Percentiles rank a stretch among this genome's conserved stretches.
These are phyloP conservation scores for Tetratostichococcus sp. DNA, from an alignment of 139 green algal species.

Conservation along the genomic window DNA sequence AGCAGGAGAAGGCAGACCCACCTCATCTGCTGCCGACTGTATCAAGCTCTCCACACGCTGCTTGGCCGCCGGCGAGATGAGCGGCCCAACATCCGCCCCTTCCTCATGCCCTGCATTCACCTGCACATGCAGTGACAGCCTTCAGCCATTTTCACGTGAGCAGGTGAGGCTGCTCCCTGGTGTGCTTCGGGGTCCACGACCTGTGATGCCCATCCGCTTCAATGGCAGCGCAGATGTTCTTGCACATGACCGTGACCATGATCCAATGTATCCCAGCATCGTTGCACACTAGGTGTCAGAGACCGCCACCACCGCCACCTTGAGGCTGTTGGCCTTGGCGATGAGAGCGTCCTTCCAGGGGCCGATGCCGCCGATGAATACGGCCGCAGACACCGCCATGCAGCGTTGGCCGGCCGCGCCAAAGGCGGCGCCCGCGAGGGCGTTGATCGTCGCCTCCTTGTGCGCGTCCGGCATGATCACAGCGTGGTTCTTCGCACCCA, in stretches of 20 bases:
- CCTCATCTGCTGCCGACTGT: conserved; percentile 49
- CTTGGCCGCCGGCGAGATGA: conserved; percentile 73
- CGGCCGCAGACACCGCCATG: conserved; percentile 91
- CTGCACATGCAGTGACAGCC: conserved; percentile 22
- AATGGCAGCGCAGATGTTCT: no score
- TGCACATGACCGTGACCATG: no score
- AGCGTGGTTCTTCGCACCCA: conserved; percentile 97
- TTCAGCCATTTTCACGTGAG: no score
- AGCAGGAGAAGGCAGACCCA: no score
- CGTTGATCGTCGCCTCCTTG: conserved; percentile 64
- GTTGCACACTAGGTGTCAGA: no score
- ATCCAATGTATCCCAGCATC: no score
- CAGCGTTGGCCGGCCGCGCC: conserved; percentile 94
- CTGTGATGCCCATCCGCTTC: no score
- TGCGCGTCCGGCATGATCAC: conserved; percentile 93
- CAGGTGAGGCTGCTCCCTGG: no score
- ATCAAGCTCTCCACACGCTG: conserved; percentile 71
- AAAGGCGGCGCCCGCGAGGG: conserved; percentile 84
- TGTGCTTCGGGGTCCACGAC: no score
- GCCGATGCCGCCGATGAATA: conserved; percentile 83
- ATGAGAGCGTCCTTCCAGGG: conserved; percentile 54
- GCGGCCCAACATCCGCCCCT: conserved; percentile 81
- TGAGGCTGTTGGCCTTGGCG: conserved; percentile 63
- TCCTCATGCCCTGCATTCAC: conserved; percentile 71
- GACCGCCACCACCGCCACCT: no score